Evolutionary conservation across 768 basidiomycete genomes (phyloP).

Genomic region (Boletus pseudo-olivaceus): DNA sequence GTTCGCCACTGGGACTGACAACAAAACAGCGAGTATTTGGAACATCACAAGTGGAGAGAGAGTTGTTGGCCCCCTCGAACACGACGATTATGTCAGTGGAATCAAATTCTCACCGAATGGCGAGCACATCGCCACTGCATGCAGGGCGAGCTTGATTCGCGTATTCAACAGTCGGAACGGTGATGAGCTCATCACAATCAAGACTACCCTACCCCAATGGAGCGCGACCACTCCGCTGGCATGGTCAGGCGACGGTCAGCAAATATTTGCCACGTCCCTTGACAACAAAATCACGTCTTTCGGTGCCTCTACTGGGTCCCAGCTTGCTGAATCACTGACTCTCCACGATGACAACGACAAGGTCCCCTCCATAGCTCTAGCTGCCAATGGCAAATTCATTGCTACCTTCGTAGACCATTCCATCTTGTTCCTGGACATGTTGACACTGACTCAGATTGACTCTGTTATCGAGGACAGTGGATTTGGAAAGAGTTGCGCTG

Average conservation of each 20-base stretch:
- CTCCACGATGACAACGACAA: not conserved
- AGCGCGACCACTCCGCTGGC: not conserved
- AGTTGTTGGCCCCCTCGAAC: not conserved
- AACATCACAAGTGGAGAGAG: not conserved
- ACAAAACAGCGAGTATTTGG: not conserved
- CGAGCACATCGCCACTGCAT: not conserved
- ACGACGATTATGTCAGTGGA: not conserved
- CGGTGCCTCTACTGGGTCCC: not conserved
- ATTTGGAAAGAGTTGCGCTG: not conserved
- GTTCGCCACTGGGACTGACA: not conserved
- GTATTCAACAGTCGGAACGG: not conserved
- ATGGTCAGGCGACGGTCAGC: not conserved
- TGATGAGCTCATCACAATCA: not conserved
- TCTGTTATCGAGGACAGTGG: not conserved
- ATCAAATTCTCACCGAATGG: not conserved
- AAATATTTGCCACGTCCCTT: not conserved
- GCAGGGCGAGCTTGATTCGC: accelerated
- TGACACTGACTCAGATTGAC: not conserved
- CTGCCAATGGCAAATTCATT: not conserved
- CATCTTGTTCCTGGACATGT: not conserved
- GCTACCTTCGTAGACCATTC: not conserved
- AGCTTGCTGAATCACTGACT: not conserved
- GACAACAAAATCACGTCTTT: not conserved
- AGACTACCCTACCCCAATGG: not conserved
- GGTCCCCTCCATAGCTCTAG: not conserved